These are phyloP conservation scores for Neocucurbitaria cava DNA, from an alignment of 2,329 filamentous ascomycete genomes.

Conservation along the genomic window DNA sequence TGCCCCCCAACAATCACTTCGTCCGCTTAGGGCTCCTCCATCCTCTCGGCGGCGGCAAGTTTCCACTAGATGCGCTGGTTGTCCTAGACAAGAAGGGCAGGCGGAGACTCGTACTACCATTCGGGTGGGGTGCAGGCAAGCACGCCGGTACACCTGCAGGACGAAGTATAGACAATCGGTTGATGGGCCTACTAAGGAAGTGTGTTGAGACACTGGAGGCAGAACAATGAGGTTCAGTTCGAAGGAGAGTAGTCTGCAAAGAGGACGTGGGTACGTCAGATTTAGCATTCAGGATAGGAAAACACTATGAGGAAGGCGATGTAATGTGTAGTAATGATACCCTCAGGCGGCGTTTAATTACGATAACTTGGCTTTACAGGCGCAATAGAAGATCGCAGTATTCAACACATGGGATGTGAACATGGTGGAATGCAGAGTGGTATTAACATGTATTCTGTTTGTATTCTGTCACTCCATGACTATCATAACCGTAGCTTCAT, in stretches of 20 bases:
- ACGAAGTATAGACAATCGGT: constrained; percentile 32
- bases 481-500: constrained; percentile 17
- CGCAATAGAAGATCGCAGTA: background rate
- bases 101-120: constrained; percentile 52
- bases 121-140: constrained; percentile 54
- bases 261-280: constrained; percentile 39
- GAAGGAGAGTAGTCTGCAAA: background rate
- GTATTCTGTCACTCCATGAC: constrained; percentile 12
- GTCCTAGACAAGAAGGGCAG: constrained; percentile 48
- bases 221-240: constrained; percentile 8
- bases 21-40: constrained; percentile 52
- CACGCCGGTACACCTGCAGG: constrained; percentile 43
- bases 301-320: background rate
- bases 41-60: constrained; percentile 53
- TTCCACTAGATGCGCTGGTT: constrained; percentile 54
- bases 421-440: background rate
- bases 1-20: constrained; percentile 46
- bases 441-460: background rate
- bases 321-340: too few relatives aligned
- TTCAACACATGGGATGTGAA: background rate
- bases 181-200: constrained; percentile 36
- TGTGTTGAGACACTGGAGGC: constrained; percentile 35
- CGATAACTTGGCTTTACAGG: background rate
- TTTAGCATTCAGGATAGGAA: background rate
- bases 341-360: too few relatives aligned